These are phyloP conservation scores for Diaporthe longicolla DNA, from an alignment of 2,329 filamentous ascomycete species.

Conservation along the genomic window DNA sequence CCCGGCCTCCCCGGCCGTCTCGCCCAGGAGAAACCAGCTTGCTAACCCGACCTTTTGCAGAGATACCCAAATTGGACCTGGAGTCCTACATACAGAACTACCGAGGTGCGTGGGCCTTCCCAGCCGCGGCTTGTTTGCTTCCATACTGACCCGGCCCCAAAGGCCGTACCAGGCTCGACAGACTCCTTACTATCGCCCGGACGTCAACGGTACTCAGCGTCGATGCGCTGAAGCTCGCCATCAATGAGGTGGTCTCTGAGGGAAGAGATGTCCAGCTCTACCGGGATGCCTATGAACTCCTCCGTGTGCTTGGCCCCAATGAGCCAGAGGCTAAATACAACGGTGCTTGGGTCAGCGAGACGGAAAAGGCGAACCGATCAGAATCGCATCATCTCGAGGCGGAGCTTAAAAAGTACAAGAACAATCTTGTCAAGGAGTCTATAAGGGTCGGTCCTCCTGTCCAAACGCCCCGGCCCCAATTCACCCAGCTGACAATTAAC, in stretches of 20 bases:
- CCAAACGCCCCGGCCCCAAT: neutral
- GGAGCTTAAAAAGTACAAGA: slow-evolving; percentile 93
- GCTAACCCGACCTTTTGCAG: slow-evolving; percentile 58
- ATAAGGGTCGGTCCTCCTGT: slow-evolving; percentile 76
- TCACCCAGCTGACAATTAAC: slow-evolving; percentile 13
- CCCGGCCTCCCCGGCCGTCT: neutral
- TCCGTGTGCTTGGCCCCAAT: slow-evolving; percentile 74
- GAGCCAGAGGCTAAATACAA: slow-evolving; percentile 80
- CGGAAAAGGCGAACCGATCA: slow-evolving; percentile 74
- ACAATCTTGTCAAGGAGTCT: slow-evolving; percentile 97
- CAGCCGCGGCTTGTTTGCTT: neutral
- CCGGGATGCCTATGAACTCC: slow-evolving; percentile 74
- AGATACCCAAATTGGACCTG: slow-evolving; percentile 89
- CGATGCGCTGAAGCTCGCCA: slow-evolving; percentile 85
- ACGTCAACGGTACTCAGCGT: slow-evolving; percentile 81
- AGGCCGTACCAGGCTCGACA: slow-evolving; percentile 87
- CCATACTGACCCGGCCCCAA: slow-evolving; percentile 36
- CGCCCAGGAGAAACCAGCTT: neutral
- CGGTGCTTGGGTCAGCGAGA: slow-evolving; percentile 80
- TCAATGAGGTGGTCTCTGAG: slow-evolving; percentile 77
- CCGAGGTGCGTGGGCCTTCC: slow-evolving; percentile 68
- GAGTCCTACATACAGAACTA: slow-evolving; percentile 94
- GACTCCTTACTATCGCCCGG: slow-evolving; percentile 85
- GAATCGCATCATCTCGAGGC: slow-evolving; percentile 84
- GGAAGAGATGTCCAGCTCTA: slow-evolving; percentile 83